A percentile compares a stretch with the other conserved stretches of the same genome.
phyloP scores from a whole-genome alignment of 2,329 filamentous ascomycete genomes.

The Colletotrichum noveboracense region DNA sequence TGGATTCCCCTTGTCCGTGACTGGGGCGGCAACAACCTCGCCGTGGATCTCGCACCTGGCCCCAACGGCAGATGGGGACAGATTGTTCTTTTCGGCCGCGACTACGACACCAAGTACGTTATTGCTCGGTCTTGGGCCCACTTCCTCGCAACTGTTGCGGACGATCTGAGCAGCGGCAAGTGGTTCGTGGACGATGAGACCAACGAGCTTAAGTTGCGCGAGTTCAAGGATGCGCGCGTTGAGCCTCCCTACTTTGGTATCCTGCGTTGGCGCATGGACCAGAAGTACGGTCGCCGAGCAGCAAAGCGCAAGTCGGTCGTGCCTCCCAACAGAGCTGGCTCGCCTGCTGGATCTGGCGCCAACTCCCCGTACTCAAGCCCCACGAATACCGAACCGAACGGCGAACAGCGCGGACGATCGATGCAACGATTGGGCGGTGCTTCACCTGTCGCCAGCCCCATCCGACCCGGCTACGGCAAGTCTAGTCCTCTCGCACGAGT shows the following conservation, averaged over 20 bases:
- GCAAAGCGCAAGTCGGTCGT: conserved; percentile 58
- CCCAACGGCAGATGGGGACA: conserved; percentile 93
- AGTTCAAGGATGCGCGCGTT: conserved; percentile 88
- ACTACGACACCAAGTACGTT: conserved; percentile 99
- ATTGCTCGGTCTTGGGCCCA: conserved; percentile 90
- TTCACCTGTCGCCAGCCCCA: conserved; percentile 68
- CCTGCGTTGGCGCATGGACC: conserved; percentile 91
- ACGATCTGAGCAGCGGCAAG: conserved; percentile 89
- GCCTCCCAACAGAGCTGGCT: conserved; percentile 45
- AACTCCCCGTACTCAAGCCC: conserved; percentile 68
- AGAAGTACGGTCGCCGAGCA: conserved; percentile 81
- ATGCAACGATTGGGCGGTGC: conserved; percentile 72
- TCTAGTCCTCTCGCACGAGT: conserved; percentile 77
- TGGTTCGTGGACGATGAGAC: conserved; percentile 93
- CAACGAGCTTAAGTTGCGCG: conserved; percentile 87
- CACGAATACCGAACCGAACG: conserved; percentile 51
- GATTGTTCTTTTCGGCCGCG: conserved; percentile 93
- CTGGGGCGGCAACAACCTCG: conserved; percentile 98
- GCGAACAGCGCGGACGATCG: conserved; percentile 71
- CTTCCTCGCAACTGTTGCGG: conserved; percentile 85
- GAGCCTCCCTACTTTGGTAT: conserved; percentile 96
- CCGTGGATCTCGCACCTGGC: conserved; percentile 89
- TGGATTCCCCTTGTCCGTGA: conserved; percentile 98
- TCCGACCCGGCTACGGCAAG: conserved; percentile 65
- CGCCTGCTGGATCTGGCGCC: conserved; percentile 53